Evolutionary conservation across 208 protist genomes (phyloP).

Genomic region (Eutreptiella sp.): DNA sequence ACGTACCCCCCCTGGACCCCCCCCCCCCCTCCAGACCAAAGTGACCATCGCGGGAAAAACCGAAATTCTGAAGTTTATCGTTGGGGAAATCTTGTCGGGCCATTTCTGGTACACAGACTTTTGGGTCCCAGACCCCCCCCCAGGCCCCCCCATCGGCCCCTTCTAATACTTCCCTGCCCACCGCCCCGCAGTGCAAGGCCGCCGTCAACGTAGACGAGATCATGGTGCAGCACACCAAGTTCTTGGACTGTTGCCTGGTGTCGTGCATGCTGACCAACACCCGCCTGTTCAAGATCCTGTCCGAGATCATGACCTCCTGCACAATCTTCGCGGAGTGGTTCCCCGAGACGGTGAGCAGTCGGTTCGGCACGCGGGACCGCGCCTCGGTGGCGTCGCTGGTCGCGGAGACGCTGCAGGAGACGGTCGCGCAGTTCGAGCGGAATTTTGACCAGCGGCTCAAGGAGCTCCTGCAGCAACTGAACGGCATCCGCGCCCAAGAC

Average conservation of each 20-base stretch:
- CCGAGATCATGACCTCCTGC: not conserved
- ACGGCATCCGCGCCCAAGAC: too few relatives aligned
- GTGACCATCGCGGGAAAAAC: too few relatives aligned
- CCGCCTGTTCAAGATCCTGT: not conserved
- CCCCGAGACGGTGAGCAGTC: not conserved
- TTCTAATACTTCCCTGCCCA: conserved; percentile 50
- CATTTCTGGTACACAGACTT: too few relatives aligned
- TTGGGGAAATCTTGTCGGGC: too few relatives aligned
- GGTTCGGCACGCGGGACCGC: not conserved
- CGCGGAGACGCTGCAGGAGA: not conserved
- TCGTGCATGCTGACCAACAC: conserved; percentile 35
- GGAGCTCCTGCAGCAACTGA: not conserved
- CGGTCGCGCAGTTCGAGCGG: not conserved
- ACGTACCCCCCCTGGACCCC: too few relatives aligned
- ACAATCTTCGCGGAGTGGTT: not conserved
- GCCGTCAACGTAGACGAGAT: conserved; percentile 34
- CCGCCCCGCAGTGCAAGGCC: conserved; percentile 44
- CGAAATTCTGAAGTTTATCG: not conserved
- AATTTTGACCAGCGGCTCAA: not conserved
- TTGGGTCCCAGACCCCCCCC: too few relatives aligned
- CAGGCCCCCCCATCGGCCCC: not conserved
- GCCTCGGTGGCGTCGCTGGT: not conserved
- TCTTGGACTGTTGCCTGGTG: conserved; percentile 32
- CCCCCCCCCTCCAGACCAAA: too few relatives aligned
- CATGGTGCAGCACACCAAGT: conserved; percentile 27